Evolutionary conservation across 1,284 basidiomycete species (phyloP).

Genomic region (Cryptococcus depauperatus): DNA sequence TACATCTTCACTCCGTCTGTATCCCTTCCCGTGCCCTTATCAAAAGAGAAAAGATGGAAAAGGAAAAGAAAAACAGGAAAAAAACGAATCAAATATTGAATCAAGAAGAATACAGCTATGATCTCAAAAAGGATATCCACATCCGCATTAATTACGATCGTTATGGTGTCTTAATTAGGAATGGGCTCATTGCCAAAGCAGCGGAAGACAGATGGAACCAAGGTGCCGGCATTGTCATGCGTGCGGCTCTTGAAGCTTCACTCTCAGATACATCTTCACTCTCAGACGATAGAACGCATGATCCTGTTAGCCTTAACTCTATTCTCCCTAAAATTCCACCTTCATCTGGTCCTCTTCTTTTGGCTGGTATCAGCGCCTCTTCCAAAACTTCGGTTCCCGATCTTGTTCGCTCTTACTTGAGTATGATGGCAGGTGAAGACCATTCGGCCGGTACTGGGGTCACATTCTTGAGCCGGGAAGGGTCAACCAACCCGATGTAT

Average conservation of each 20-base stretch:
- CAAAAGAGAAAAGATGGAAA: slow-evolving; percentile 19
- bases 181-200: slow-evolving; percentile 67
- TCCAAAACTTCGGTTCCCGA: slow-evolving; percentile 23
- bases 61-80: slow-evolving; percentile 21
- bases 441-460: slow-evolving; percentile 15
- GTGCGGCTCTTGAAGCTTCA: slow-evolving; percentile 61
- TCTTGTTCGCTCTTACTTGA: slow-evolving; percentile 30
- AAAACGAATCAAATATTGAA: not conserved
- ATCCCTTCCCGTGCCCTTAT: slow-evolving; percentile 23
- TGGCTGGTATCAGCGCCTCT: slow-evolving; percentile 24
- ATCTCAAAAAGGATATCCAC: slow-evolving; percentile 19
- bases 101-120: slow-evolving; percentile 22
- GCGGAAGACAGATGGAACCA: slow-evolving; percentile 70
- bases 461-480: slow-evolving; percentile 53
- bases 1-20: slow-evolving; percentile 38
- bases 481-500: slow-evolving; percentile 51
- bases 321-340: slow-evolving; percentile 28
- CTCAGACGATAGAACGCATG: slow-evolving; percentile 25
- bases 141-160: slow-evolving; percentile 69
- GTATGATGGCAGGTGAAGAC: slow-evolving; percentile 35
- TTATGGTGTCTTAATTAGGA: slow-evolving; percentile 80
- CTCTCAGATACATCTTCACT: slow-evolving; percentile 57
- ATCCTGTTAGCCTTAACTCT: slow-evolving; percentile 23
- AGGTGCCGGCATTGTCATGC: slow-evolving; percentile 60
- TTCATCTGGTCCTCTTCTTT: slow-evolving; percentile 17